A percentile compares a stretch with the other conserved stretches of the same genome.
Conservation (phyloP, 495 filamentous ascomycete species). For the Aspergillus panamensis region DNA sequence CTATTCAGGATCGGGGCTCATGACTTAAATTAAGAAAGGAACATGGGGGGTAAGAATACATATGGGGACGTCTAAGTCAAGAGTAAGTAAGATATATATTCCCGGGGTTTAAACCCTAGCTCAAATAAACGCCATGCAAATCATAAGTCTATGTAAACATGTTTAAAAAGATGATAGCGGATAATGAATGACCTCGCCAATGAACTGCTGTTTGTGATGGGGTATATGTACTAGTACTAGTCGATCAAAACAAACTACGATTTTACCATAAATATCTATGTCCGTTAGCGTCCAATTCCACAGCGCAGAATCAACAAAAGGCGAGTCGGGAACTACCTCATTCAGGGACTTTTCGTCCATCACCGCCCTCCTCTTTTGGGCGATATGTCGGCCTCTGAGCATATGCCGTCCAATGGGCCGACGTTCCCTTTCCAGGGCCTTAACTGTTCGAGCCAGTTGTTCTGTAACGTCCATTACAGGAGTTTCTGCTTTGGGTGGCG, state of each 20-base stretch:
- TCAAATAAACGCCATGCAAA: too few species aligned
- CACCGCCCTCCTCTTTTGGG: constrained; percentile 71
- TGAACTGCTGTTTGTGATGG: neutral
- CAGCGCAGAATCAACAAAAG: neutral
- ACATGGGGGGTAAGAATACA: too few species aligned
- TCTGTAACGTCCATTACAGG: constrained; percentile 24
- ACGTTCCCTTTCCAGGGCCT: constrained; percentile 39
- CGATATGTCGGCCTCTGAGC: constrained; percentile 68
- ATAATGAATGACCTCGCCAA: neutral
- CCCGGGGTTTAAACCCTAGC: too few species aligned
- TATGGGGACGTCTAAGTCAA: too few species aligned
- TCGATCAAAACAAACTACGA: constrained; percentile 22
- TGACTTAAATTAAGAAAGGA: too few species aligned
- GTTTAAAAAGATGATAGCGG: too few species aligned
- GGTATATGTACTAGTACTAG: neutral
- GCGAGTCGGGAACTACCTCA: constrained; percentile 52
- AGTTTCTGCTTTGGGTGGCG: constrained; percentile 15
- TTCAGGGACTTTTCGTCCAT: constrained; percentile 70
- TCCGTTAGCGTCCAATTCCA: constrained; percentile 31
- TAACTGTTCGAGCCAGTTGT: constrained; percentile 15
- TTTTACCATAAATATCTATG: constrained; percentile 74
- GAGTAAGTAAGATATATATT: too few species aligned
- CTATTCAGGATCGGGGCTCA: too few species aligned
- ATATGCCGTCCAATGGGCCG: constrained; percentile 55
- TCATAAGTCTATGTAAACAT: too few species aligned